These are phyloP conservation scores for Rusavskia elegans DNA, from an alignment of 495 filamentous ascomycete species.

Conservation along the genomic window DNA sequence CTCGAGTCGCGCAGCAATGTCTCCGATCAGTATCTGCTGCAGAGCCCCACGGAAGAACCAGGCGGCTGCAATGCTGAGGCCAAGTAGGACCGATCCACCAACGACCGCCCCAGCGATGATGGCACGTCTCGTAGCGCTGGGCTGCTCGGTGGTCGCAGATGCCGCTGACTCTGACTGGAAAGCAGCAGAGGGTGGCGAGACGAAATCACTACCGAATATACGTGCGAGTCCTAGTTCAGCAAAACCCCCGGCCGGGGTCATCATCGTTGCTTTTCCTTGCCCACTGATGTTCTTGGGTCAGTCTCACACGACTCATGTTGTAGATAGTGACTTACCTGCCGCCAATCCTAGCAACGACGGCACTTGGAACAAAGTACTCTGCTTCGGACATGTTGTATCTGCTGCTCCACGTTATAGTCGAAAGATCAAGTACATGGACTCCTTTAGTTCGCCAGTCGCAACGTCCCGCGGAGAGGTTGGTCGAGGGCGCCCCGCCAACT, in stretches of 20 bases:
- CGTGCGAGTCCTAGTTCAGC: slow-evolving; percentile 8
- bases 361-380: slow-evolving; percentile 16
- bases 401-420: slow-evolving; percentile 20
- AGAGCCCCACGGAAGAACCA: neutral
- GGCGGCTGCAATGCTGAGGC: neutral
- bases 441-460: slow-evolving; percentile 26
- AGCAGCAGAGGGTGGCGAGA: neutral
- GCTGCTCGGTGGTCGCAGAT: neutral
- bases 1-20: neutral
- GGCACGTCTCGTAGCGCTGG: neutral
- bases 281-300: neutral
- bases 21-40: neutral
- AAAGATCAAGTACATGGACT: slow-evolving; percentile 22
- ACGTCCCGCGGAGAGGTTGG: slow-evolving; percentile 4
- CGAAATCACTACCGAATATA: slow-evolving; percentile 7
- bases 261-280: slow-evolving; percentile 11
- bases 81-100: neutral
- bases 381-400: slow-evolving; percentile 13
- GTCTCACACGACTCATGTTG: slow-evolving; percentile 1
- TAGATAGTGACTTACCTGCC: slow-evolving; percentile 10
- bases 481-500: slow-evolving; percentile 19
- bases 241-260: slow-evolving; percentile 10
- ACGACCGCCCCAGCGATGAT: neutral
- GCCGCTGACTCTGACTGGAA: neutral
- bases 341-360: slow-evolving; percentile 14